A percentile compares a stretch with the other conserved stretches of the same genome.
These are phyloP conservation scores for Dalechampia spathulata DNA, from an alignment of 441 rosid species.

Conservation along the genomic window DNA sequence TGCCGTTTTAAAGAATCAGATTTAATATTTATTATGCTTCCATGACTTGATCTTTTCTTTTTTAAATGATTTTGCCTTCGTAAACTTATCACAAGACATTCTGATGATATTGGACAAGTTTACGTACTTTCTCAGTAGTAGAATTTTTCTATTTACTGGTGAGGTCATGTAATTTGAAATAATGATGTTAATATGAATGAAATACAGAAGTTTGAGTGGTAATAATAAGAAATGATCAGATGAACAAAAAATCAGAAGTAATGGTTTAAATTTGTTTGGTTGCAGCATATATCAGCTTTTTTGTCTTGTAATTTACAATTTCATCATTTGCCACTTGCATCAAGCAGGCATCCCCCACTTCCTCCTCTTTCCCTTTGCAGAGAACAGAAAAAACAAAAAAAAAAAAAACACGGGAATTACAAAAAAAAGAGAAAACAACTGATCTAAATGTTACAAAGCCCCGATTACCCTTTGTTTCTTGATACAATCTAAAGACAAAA, in stretches of 20 bases:
- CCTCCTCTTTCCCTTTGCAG: slow-evolving; percentile 10
- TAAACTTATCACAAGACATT: too few species aligned
- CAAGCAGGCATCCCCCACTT: slow-evolving; percentile 3
- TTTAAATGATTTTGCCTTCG: too few species aligned
- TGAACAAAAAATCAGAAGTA: slow-evolving; percentile 6
- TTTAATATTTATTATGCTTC: too few species aligned
- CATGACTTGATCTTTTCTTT: too few species aligned
- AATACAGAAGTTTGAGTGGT: too few species aligned
- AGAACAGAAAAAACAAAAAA: slow-evolving; percentile 9
- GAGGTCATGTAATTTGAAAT: too few species aligned
- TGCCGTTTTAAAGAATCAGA: too few species aligned
- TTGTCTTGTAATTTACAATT: slow-evolving; percentile 43
- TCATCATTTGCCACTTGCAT: slow-evolving; percentile 31
- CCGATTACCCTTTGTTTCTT: slow-evolving; percentile 67
- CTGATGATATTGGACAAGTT: too few species aligned
- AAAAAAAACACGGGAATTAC: slow-evolving; percentile 5
- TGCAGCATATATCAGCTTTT: slow-evolving; percentile 25
- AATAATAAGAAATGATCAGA: not conserved
- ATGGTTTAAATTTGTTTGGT: not conserved
- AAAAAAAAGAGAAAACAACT: too few species aligned
- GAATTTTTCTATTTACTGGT: too few species aligned
- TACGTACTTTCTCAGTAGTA: too few species aligned
- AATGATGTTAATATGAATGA: not conserved
- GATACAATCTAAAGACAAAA: slow-evolving; percentile 39
- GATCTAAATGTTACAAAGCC: slow-evolving; percentile 47